Evolutionary conservation across 306 rosid genomes (phyloP).

Genomic region (Citrullus mucosospermus): DNA sequence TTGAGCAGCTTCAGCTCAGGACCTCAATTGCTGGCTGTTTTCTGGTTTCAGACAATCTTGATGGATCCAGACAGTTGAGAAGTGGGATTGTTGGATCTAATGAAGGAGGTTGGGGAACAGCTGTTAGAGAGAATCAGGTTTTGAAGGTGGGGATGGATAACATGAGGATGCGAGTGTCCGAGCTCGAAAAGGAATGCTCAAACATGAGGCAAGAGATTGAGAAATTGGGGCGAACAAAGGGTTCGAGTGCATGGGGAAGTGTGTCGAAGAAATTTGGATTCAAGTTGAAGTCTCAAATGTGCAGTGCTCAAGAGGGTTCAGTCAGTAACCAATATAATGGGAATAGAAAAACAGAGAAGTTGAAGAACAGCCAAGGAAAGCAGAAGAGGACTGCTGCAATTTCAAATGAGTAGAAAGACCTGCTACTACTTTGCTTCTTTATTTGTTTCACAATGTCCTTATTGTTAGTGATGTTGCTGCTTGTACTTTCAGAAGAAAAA

Average conservation of each 20-base stretch:
- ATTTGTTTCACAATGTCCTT: background rate
- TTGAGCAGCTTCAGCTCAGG: conserved; percentile 98
- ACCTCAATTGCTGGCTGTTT: conserved; percentile 92
- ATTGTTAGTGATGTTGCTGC: conserved; percentile 1
- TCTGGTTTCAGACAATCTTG: conserved; percentile 83
- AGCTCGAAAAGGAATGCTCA: conserved; percentile 96
- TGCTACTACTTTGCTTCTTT: background rate
- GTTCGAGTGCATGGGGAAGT: conserved; percentile 62
- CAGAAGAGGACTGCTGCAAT: conserved; percentile 36
- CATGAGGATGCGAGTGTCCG: conserved; percentile 94
- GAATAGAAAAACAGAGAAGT: conserved; percentile 44
- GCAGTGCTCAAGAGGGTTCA: conserved; percentile 95
- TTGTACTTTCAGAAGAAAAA: background rate
- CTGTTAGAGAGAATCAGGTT: conserved; percentile 92
- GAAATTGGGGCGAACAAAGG: conserved; percentile 58
- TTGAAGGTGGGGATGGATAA: conserved; percentile 95
- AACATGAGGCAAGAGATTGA: conserved; percentile 93
- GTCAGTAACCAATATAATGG: conserved; percentile 59
- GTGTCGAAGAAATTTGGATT: conserved; percentile 86
- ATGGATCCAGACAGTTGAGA: conserved; percentile 76
- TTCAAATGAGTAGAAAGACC: conserved; percentile 32
- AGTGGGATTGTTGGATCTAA: conserved; percentile 59
- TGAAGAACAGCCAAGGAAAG: conserved; percentile 68
- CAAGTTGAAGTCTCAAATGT: conserved; percentile 89
- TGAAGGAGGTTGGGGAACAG: conserved; percentile 90